Base-by-base conservation (phyloP, 2,329 filamentous ascomycete species). In the Lasiodiplodia sp. region DNA sequence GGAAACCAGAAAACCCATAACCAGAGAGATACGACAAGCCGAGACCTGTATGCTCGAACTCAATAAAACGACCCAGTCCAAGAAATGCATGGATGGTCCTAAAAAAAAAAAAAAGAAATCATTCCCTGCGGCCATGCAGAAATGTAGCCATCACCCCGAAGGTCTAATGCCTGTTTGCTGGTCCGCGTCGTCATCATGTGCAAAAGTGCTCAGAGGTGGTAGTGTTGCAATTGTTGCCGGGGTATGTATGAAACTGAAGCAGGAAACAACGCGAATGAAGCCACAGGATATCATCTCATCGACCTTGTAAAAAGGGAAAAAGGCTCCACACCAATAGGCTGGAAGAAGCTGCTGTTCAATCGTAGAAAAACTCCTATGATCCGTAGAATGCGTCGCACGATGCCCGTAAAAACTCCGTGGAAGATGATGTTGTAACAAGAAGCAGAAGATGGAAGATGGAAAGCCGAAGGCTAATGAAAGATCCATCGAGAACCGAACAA, bases 381-480 rank as follows among this genome's bases (percentile, higher is more conserved):
- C 60, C 60, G 47, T 64, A 64, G 47, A 52, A 64, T 64, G 60
- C 60, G 47, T 64, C 47, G 47, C 60, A 64, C 47, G 60, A 64
- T 64, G 60, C 60, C 60, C 60, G 40, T 64, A 31, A 47, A 64
- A 64, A 64, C 60, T 64, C 60, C 60, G 60, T 52, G 51, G 60
- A 64, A 64, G 60, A 64, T 64, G 60, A 64, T 64, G 23, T 64
- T 64, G 60, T 64, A 52, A 64, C 60, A 64, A 47, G 60, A 64
- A 31, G 47, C 47, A 38, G 44, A 52, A 52, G 47, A 31, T 21
- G 37, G 40, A 37, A 47, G 38, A 21, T 18, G n/a, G 25, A 62
- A 49, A 31, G 57, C 47, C 60, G 23, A 52, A 25, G 60, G 31
- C 44, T 49, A 52, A 18, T 25, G 40, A 37, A 40, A 63, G 31